These are phyloP conservation scores for Curvularia lunata DNA, from an alignment of 2,329 filamentous ascomycete genomes.

Conservation along the genomic window DNA sequence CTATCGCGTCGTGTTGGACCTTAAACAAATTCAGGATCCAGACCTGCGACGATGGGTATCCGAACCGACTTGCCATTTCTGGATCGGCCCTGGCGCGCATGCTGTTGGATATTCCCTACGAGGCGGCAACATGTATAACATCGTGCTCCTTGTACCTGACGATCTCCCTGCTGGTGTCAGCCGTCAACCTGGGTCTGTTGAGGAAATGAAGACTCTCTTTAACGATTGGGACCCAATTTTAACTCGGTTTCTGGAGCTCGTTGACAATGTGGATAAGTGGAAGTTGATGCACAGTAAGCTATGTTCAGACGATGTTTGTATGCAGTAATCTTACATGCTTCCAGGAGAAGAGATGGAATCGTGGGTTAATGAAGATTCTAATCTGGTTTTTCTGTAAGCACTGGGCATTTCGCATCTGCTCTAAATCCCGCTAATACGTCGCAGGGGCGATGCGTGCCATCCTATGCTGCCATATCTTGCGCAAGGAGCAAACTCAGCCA, in stretches of 20 bases:
- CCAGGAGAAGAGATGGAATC: background rate
- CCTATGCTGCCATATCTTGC: conserved; percentile 38
- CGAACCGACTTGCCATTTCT: conserved; percentile 62
- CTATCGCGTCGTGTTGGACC: conserved; percentile 63
- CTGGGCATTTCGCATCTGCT: background rate
- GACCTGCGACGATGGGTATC: conserved; percentile 58
- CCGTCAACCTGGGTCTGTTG: conserved; percentile 58
- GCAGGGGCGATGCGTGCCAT: conserved; percentile 34
- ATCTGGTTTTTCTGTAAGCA: conserved; percentile 3
- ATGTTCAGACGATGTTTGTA: background rate
- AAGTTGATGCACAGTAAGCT: conserved; percentile 61
- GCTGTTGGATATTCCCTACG: conserved; percentile 66
- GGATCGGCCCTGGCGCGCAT: conserved; percentile 66
- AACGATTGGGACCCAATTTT: conserved; percentile 65
- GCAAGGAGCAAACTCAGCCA: conserved; percentile 64
- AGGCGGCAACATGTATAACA: conserved; percentile 64
- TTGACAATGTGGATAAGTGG: conserved; percentile 66
- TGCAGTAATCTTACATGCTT: background rate
- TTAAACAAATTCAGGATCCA: conserved; percentile 59
- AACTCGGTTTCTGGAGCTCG: conserved; percentile 47
- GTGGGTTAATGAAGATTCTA: conserved; percentile 1
- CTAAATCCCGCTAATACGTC: conserved; percentile 29
- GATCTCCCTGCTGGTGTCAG: conserved; percentile 60
- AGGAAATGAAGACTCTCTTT: conserved; percentile 66
- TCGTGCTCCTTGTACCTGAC: conserved; percentile 68